Evolutionary conservation across 306 rosid species (phyloP), one percentile per base, ranked within the genome.

Genomic region (Rosa rugosa): DNA sequence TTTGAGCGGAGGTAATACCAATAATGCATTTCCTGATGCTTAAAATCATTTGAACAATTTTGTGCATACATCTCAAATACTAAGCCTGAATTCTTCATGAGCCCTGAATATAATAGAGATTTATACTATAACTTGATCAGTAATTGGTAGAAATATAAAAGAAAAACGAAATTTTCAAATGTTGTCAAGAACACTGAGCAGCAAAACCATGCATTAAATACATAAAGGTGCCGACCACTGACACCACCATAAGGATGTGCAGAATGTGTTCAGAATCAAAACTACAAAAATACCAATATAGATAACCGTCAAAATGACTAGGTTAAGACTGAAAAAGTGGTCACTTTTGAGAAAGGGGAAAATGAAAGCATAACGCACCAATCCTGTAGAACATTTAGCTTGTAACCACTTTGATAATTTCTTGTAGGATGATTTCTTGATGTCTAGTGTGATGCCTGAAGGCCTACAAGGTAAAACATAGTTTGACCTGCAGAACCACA

Each of bases 401-500:
- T 86, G 97, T 80, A 92, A 86, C 98, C 98, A 95, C 91, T 95
- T 95, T 0, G 98, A 90, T 67, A 92, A 66, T 85, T 95, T 95
- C 88, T 92, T 95, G 88, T 91, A 67, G 23, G 99, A 95, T 49
- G 99, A 95, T 74, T 91, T 92, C 84, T 92, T 91, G 89, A 95
- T 90, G 90, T 92, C 97, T 62, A 95, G 82, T 54, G 94, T 95
- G 74, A 86, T 64, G 81, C 98, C 97, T 25, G 94, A 78, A 79
- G 97, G 97, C 75, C 98, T 90, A 75, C 98, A 95, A 72, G 91
- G 92, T 77, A 95, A 84, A 72, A 91, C 85, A 84, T 95, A 92
- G 79, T 92, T 95, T 76, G 99, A 87, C 99, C 99, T 92, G 77
- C 70, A 82, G 36, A 46, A 54, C 27, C 77, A 71, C 8, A 72